phyloP scores from a whole-genome alignment of 2,329 filamentous ascomycete genomes.

The Hypoxylon sp. region DNA sequence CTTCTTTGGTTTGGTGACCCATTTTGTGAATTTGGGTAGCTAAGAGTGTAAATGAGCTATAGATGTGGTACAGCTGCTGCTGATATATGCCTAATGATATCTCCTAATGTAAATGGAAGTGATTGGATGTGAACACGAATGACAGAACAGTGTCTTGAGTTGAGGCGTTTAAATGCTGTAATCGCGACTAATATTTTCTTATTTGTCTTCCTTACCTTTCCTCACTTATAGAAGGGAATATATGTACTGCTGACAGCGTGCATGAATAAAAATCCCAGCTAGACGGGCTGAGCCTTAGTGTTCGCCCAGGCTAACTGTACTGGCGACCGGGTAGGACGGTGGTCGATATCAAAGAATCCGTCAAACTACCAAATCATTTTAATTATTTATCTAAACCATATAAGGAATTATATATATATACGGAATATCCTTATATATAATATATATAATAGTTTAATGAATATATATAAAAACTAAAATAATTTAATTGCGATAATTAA shows the following conservation, averaged over 20 bases:
- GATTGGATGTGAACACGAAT: background rate
- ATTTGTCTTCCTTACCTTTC: background rate
- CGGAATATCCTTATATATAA: too few species aligned
- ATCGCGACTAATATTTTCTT: background rate
- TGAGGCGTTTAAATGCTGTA: background rate
- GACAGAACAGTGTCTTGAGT: background rate
- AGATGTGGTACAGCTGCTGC: background rate
- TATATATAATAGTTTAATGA: too few species aligned
- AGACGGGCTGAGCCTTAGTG: background rate
- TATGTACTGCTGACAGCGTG: background rate
- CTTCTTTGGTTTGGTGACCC: background rate
- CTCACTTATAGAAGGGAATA: background rate
- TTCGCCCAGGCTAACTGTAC: background rate
- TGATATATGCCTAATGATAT: too few species aligned
- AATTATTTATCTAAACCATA: too few species aligned
- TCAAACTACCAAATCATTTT: too few species aligned
- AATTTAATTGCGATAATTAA: too few species aligned
- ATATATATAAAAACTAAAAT: too few species aligned
- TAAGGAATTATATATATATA: too few species aligned
- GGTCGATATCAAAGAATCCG: too few species aligned
- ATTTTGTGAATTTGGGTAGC: background rate
- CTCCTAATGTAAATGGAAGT: background rate
- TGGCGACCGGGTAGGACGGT: constrained; percentile 4
- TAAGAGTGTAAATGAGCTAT: background rate
- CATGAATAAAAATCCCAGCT: background rate